Percentiles rank a stretch among this genome's conserved stretches.
phyloP scores from a whole-genome alignment of 176 grass and related monocot species.

The Triticum turgidum region DNA sequence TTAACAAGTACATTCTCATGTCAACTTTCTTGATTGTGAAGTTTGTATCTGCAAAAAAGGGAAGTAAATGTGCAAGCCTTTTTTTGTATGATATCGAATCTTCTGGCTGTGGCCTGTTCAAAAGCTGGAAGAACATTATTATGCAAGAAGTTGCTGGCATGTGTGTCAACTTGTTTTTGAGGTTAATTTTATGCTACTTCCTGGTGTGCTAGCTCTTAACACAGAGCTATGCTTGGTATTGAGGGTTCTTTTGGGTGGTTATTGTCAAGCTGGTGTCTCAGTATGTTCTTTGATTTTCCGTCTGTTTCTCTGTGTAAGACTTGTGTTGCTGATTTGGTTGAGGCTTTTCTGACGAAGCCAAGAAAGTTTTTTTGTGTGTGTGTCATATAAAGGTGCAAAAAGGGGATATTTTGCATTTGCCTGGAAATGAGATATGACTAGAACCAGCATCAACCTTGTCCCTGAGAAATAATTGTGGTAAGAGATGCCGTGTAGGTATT shows the following conservation, averaged over 20 bases:
- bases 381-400: background rate
- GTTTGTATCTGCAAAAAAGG: background rate
- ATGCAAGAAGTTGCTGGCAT: background rate
- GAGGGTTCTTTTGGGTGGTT: background rate
- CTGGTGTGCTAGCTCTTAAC: background rate
- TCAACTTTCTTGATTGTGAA: conserved; percentile 6
- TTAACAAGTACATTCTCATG: background rate
- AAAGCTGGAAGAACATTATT: conserved; percentile 2
- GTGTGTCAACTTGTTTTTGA: background rate
- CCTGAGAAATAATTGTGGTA: background rate
- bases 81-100: background rate
- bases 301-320: background rate
- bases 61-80: background rate
- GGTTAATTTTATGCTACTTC: background rate
- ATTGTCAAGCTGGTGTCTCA: background rate
- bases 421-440: background rate
- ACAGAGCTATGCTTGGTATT: background rate
- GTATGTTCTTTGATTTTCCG: background rate
- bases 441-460: conserved; percentile 1
- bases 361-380: background rate
- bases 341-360: background rate
- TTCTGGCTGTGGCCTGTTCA: background rate
- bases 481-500: conserved; percentile 1
- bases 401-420: background rate
- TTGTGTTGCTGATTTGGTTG: background rate